Conservation (phyloP, 192 early-diverging fungal species). For the Gamsiella multidivaricata region DNA sequence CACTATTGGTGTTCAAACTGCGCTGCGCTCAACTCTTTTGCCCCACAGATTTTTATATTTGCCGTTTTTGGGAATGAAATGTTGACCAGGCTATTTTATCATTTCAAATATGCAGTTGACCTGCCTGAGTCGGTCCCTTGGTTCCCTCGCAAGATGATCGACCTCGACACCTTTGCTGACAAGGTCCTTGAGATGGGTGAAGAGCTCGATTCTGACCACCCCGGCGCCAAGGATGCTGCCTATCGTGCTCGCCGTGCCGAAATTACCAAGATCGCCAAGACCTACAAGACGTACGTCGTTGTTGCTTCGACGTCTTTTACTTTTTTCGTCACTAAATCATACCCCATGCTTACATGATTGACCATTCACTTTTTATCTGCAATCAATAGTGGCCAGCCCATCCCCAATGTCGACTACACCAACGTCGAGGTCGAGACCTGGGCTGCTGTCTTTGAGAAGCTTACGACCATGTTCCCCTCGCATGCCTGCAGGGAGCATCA, state of each 20-base stretch:
- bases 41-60: not conserved
- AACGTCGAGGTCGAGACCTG: conserved; percentile 85
- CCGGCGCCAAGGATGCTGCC: conserved; percentile 86
- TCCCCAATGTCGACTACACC: conserved; percentile 88
- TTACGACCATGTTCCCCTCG: conserved; percentile 79
- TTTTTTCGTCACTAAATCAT: not conserved
- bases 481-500: conserved; percentile 95
- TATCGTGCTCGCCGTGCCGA: conserved; percentile 87
- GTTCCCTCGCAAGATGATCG: conserved; percentile 94
- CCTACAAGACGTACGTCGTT: conserved; percentile 63
- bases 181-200: conserved; percentile 94
- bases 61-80: too few species aligned
- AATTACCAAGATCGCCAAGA: conserved; percentile 88
- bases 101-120: too few species aligned
- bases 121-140: conserved; percentile 74
- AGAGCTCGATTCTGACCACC: conserved; percentile 91
- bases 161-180: conserved; percentile 92
- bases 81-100: too few species aligned
- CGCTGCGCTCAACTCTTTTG: not conserved
- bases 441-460: conserved; percentile 80
- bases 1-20: not conserved
- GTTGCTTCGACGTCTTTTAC: too few species aligned
- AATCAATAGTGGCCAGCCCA: conserved; percentile 78
- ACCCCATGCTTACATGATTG: not conserved
- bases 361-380: too few species aligned